Base-by-base conservation (phyloP, 805 yeast species). In the Ogataea degrootiae region DNA sequence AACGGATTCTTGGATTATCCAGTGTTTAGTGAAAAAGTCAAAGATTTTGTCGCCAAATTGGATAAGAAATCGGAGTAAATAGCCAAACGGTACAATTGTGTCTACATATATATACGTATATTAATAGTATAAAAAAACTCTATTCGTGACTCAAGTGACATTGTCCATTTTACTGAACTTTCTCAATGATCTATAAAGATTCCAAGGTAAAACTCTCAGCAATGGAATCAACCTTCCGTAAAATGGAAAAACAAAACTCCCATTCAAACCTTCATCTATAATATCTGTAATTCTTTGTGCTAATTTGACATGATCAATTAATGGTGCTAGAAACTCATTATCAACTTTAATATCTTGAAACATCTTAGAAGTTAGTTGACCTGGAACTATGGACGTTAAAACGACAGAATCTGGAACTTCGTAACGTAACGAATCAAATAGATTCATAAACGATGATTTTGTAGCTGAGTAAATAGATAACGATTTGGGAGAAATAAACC, bases 331-430 rank as follows among this genome's bases (percentile, higher is more conserved):
- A 48, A 77, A 76, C 31, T 50, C 51, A 38, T 63, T 61, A 7
- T 71, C 63, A 4, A 75, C 74, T 2, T 58, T 52, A 8, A 76
- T 73, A 52, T 77, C 80, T 2, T 55, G 52, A 52, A 79, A 79
- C 82, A 79, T 76, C 9, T 55, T 58, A 0, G 79, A 67, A 39
- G 69, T 63, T 31, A 79, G 57, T 56, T 79, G 83, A 2, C 84
- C 84, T 0, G 83, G 80, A 2, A 69, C 50, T 6, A 77, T 72
- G 11, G 73, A 57, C 15, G 74, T 62, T 29, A 71, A 50, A 5
- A 70, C 55, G 4, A 77, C 52, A 11, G 55, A 46, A 1, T 45
- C 42, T 0, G 67, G 58, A 6, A 70, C 45, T 50, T 79, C 84
- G 39, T 67, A 67, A 4, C 68, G 49, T 29, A 79, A 45, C 1